Evolutionary conservation across 148 eudicot species (phyloP), one percentile per base, ranked within the genome.

Genomic region (Dysphania ambrosioides): DNA sequence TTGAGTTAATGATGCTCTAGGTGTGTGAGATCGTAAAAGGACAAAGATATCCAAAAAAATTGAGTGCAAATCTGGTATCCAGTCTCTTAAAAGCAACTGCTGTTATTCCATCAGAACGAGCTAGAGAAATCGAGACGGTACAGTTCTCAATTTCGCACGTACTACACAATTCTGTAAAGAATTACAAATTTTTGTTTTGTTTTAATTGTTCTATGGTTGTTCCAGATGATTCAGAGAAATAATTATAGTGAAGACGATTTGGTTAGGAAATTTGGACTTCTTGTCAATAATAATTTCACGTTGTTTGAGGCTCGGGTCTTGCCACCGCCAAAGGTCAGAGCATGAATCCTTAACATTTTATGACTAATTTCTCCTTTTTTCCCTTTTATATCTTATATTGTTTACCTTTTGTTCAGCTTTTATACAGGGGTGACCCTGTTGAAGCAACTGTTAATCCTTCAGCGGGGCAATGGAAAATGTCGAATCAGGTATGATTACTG

Each of bases 391-490:
- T 35, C 26, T 49, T 56, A 21, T 36, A 10, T 71, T 57, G 67
- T 41, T 32, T 26, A 15, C 53, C 23, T 75, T 29, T 56, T 57
- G 68, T 38, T 15, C 83, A 91, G 93, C 83, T 91, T 2, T 75
- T 76, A 76, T 91, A 91, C 75, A 84, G 82, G 41, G 88, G 74
- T 16, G 66, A 78, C 72, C 81, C 82, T 8, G 71, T 26, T 27
- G 85, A 84, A 65, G 34, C 74, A n/a, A 68, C 24, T 40, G 70
- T 84, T 23, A 79, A 82, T 26, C 97, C 97, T 10, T 72, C 80
- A 3, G 85, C 82, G 26, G 97, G 97, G 0, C 77, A 68, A 24
- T 91, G 97, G 97, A 91, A 87, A 61, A 91, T 89, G 92, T 87
- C 86, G 0, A 66, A 86, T 23, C 87, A 85, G 97, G 97, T 91